Conservation (phyloP, 805 yeast species). For the Yarrowia osloensis region DNA sequence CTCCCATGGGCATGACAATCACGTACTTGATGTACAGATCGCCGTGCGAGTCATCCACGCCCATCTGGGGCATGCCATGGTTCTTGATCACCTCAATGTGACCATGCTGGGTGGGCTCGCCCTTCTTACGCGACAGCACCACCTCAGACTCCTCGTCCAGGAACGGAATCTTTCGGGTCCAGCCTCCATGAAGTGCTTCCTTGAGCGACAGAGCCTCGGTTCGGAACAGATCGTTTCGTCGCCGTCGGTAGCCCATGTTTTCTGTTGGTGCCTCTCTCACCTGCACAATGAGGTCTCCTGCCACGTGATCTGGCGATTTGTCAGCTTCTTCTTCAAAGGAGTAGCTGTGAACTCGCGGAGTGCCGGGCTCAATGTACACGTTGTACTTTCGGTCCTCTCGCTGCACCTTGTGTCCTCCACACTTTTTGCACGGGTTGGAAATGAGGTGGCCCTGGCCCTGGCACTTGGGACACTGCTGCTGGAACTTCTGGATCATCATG, state of each 20-base stretch:
- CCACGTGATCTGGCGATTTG: constrained; percentile 73
- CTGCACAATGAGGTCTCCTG: constrained; percentile 76
- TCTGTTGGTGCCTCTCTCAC: constrained; percentile 55
- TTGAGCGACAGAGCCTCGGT: constrained; percentile 72
- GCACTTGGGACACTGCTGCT: constrained; percentile 77
- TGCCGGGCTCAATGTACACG: constrained; percentile 70
- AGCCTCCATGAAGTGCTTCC: constrained; percentile 78
- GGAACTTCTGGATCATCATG: constrained; percentile 85
- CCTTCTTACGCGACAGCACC: constrained; percentile 53
- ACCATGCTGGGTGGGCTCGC: constrained; percentile 60
- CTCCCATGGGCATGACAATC: constrained; percentile 42
- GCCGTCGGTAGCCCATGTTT: constrained; percentile 83
- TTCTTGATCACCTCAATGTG: constrained; percentile 71
- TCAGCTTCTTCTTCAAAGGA: constrained; percentile 77
- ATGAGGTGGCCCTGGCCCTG: constrained; percentile 73
- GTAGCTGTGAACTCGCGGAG: constrained; percentile 59
- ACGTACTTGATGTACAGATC: constrained; percentile 52
- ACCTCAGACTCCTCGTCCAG: constrained; percentile 61
- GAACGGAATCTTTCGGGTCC: constrained; percentile 69
- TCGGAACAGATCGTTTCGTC: constrained; percentile 71
- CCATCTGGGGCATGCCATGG: constrained; percentile 79
- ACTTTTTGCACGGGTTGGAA: constrained; percentile 62
- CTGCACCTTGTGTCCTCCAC: constrained; percentile 70
- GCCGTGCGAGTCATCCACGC: constrained; percentile 48
- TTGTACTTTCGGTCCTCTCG: constrained; percentile 58